A percentile compares a stretch with the other conserved stretches of the same genome.
Conservation (phyloP, 2,329 filamentous ascomycete genomes). For the Phyllosticta citriasiana region DNA sequence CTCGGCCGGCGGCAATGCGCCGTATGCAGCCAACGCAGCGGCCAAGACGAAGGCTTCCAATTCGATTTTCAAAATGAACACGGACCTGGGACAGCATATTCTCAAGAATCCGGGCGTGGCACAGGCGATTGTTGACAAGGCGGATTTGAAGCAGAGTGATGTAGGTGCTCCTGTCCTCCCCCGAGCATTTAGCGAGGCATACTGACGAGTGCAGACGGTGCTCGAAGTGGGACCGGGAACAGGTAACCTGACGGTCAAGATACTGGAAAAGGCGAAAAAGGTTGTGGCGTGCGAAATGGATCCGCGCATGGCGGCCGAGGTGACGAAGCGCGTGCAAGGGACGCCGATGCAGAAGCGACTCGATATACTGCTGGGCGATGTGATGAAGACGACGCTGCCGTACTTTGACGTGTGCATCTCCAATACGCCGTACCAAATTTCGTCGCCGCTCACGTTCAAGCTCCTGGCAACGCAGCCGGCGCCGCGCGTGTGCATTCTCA, state of each 20-base stretch:
- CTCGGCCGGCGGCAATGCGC: slow-evolving; percentile 25
- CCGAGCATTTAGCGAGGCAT: neutral
- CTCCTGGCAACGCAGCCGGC: slow-evolving; percentile 73
- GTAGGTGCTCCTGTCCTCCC: neutral
- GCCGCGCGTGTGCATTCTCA: slow-evolving; percentile 77
- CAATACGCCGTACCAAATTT: slow-evolving; percentile 73
- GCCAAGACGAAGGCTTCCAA: slow-evolving; percentile 48
- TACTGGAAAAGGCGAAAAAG: slow-evolving; percentile 77
- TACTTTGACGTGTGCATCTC: slow-evolving; percentile 77
- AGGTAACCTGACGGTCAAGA: slow-evolving; percentile 80
- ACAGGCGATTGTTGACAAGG: slow-evolving; percentile 72
- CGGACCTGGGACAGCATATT: slow-evolving; percentile 80
- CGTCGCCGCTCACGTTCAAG: slow-evolving; percentile 83
- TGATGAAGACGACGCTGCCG: slow-evolving; percentile 73
- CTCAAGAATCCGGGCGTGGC: slow-evolving; percentile 19
- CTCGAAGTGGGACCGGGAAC: slow-evolving; percentile 89
- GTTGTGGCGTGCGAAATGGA: slow-evolving; percentile 85
- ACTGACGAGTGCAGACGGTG: slow-evolving; percentile 47
- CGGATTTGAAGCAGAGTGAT: slow-evolving; percentile 79
- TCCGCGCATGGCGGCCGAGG: slow-evolving; percentile 90
- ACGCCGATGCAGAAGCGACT: slow-evolving; percentile 75
- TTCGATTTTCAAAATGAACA: slow-evolving; percentile 86
- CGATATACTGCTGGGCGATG: slow-evolving; percentile 82
- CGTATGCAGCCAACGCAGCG: slow-evolving; percentile 35
- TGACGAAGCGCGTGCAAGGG: slow-evolving; percentile 87